A percentile compares a stretch with the other conserved stretches of the same genome.
Evolutionary conservation across 176 grass and related monocot species (phyloP).

Genomic region (Poa annua): DNA sequence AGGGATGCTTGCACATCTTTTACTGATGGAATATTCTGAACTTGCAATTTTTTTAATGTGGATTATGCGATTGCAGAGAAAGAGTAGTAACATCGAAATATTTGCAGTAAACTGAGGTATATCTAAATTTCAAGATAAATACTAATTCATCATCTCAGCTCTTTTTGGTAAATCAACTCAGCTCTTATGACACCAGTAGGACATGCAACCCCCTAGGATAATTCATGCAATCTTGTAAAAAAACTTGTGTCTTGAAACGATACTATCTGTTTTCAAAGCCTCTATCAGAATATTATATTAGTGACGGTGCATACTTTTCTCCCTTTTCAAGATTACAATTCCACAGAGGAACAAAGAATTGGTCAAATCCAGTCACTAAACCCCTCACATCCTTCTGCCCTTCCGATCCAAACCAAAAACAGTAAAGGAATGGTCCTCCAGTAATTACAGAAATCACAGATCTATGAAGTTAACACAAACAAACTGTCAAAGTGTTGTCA

Average conservation of each 20-base stretch:
- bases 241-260: neutral
- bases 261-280: neutral
- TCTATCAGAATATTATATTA: neutral
- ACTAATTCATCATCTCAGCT: neutral
- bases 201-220: neutral
- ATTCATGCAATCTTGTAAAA: neutral
- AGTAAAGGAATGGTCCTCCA: conserved; percentile 42
- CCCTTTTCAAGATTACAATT: conserved; percentile 3
- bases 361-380: conserved; percentile 25
- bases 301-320: neutral
- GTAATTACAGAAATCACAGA: conserved; percentile 44
- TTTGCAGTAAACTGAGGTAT: neutral
- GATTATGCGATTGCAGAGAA: conserved; percentile 6
- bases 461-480: conserved; percentile 24
- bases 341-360: neutral
- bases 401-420: conserved; percentile 64
- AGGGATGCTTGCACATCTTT: no score
- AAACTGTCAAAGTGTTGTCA: conserved; percentile 20
- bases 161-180: neutral
- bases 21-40: neutral
- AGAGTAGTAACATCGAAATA: neutral
- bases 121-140: neutral
- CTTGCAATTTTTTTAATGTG: no score
- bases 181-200: neutral
- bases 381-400: conserved; percentile 33